A percentile compares a stretch with the other conserved stretches of the same genome.
Evolutionary conservation across 352 stramenopile species (phyloP).

Genomic region (Halophytophthora batemanensis): DNA sequence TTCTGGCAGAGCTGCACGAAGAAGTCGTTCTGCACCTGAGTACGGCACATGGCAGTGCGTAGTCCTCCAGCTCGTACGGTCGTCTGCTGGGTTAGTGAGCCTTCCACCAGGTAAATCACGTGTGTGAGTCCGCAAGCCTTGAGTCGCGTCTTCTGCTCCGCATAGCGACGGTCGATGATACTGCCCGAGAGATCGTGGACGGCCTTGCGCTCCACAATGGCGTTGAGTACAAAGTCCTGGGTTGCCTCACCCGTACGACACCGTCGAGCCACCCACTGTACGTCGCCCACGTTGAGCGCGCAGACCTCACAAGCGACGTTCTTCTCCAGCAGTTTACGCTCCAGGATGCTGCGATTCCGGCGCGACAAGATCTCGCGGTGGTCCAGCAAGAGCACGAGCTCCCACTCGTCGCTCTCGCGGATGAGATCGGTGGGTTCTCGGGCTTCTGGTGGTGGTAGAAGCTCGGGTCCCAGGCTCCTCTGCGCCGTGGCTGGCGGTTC

Average conservation of each 20-base stretch:
- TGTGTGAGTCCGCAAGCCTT: slow-evolving; percentile 61
- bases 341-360: slow-evolving; percentile 66
- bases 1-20: slow-evolving; percentile 79
- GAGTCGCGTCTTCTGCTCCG: slow-evolving; percentile 76
- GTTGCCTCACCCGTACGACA: slow-evolving; percentile 30
- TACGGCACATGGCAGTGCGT: slow-evolving; percentile 72
- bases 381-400: slow-evolving; percentile 78
- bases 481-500: neutral
- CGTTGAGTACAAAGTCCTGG: slow-evolving; percentile 75
- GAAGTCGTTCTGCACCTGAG: slow-evolving; percentile 80
- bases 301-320: slow-evolving; percentile 83
- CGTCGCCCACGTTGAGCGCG: slow-evolving; percentile 68
- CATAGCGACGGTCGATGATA: slow-evolving; percentile 81
- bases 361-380: slow-evolving; percentile 78
- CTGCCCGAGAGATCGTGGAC: slow-evolving; percentile 74
- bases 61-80: slow-evolving; percentile 56
- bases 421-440: slow-evolving; percentile 24
- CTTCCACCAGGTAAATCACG: slow-evolving; percentile 85
- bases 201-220: slow-evolving; percentile 84
- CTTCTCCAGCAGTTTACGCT: slow-evolving; percentile 74
- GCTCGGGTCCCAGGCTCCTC: too few species aligned
- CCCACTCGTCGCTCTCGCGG: slow-evolving; percentile 54
- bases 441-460: neutral
- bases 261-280: slow-evolving; percentile 72
- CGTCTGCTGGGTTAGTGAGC: slow-evolving; percentile 70